phyloP scores from a whole-genome alignment of 768 basidiomycete genomes.

The Hortiboletus campestris region DNA sequence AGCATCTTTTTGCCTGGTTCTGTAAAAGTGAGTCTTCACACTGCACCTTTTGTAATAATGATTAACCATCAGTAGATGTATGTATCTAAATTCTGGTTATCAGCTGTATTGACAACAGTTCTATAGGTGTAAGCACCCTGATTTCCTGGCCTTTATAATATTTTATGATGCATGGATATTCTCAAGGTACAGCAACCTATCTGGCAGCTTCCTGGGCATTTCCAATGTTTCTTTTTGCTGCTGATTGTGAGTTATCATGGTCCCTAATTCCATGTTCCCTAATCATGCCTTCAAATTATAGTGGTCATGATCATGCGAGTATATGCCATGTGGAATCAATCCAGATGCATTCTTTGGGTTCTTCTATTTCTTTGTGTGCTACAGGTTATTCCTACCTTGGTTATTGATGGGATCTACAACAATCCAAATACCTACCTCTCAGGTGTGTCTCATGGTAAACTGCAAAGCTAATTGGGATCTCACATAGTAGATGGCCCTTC shows the following conservation, averaged over 20 bases:
- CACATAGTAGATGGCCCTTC: background rate
- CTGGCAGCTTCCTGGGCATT: background rate
- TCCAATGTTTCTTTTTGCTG: background rate
- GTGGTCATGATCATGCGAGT: no score
- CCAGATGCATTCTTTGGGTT: no score
- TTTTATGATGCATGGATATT: background rate
- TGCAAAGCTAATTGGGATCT: background rate
- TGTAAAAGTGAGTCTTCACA: background rate
- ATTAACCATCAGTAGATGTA: background rate
- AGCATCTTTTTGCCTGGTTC: background rate
- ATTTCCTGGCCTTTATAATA: no score
- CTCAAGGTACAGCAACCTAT: background rate
- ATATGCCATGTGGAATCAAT: no score
- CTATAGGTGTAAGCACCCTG: background rate
- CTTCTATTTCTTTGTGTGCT: background rate
- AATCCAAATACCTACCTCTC: background rate
- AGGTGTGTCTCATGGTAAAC: background rate
- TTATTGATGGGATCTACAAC: background rate
- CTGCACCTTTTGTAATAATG: background rate
- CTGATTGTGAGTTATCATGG: conserved; percentile 2
- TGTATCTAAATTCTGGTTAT: background rate
- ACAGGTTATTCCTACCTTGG: background rate
- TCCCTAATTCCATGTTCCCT: no score
- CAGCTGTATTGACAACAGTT: background rate
- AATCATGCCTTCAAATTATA: background rate